phyloP scores from a whole-genome alignment of 2,329 filamentous ascomycete genomes.

The Exophiala spinifera region DNA sequence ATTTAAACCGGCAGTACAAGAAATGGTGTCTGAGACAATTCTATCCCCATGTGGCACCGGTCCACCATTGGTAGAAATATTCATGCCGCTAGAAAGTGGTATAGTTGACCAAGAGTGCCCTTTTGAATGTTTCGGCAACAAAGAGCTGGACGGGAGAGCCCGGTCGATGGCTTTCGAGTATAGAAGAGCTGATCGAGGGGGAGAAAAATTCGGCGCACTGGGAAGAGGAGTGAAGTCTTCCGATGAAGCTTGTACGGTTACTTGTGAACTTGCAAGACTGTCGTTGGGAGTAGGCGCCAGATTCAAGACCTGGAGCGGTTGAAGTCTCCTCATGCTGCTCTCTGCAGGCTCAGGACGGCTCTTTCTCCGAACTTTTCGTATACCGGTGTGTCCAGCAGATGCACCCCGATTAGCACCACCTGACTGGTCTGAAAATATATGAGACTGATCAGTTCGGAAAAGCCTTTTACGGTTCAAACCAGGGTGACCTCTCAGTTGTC shows the following conservation, averaged over 20 bases:
- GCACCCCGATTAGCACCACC: neutral
- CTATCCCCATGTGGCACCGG: neutral
- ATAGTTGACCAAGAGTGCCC: neutral
- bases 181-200: neutral
- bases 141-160: constrained; percentile 15
- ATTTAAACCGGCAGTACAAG: neutral
- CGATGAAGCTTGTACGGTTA: neutral
- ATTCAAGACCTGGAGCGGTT: neutral
- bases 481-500: neutral
- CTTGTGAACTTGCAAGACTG: neutral
- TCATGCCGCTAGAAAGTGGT: neutral
- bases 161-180: neutral
- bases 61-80: neutral
- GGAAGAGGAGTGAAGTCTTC: neutral
- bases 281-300: neutral
- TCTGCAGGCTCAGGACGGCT: too few species aligned
- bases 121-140: constrained; percentile 2
- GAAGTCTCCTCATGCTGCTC: neutral
- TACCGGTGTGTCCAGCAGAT: neutral
- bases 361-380: neutral
- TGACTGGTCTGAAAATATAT: neutral
- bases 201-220: neutral
- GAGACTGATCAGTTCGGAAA: neutral
- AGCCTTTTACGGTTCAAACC: neutral
- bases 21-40: neutral